Conservation (phyloP, 1,284 basidiomycete species). For the Spongiforma sp. region DNA sequence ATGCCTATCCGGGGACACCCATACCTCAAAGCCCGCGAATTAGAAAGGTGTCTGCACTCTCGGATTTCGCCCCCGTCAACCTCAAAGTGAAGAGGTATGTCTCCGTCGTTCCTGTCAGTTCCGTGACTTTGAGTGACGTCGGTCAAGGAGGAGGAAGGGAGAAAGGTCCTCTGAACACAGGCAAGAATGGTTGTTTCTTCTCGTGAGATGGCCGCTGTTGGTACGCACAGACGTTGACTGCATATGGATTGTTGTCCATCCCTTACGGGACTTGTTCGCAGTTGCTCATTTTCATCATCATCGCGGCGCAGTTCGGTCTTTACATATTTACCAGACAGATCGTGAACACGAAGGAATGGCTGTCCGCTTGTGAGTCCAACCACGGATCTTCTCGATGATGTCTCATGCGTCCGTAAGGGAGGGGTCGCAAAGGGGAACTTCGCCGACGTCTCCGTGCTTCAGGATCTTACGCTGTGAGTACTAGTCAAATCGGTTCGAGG, state of each 20-base stretch:
- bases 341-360: constrained; percentile 93
- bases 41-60: constrained; percentile 85
- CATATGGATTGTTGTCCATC: constrained; percentile 9
- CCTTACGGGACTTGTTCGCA: constrained; percentile 43
- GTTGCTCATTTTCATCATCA: constrained; percentile 85
- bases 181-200: constrained; percentile 81
- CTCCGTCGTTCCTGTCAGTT: constrained; percentile 6
- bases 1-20: constrained; percentile 30
- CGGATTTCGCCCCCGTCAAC: constrained; percentile 94
- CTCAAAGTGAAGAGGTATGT: constrained; percentile 72
- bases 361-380: constrained; percentile 76
- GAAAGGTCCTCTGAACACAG: constrained; percentile 52
- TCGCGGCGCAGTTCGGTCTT: constrained; percentile 84
- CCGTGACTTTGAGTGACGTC: constrained; percentile 3
- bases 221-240: constrained; percentile 50
- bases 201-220: constrained; percentile 89
- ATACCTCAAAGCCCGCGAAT: constrained; percentile 44
- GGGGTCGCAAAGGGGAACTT: constrained; percentile 82
- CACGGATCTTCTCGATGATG: background rate
- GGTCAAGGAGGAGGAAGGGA: constrained; percentile 54
- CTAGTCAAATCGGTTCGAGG: background rate
- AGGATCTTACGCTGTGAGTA: constrained; percentile 64
- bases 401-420: constrained; percentile 54
- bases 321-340: constrained; percentile 90
- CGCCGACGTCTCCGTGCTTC: constrained; percentile 80